Evolutionary conservation across 2,329 filamentous ascomycete genomes (phyloP).

Genomic region (Cercospora sojina): DNA sequence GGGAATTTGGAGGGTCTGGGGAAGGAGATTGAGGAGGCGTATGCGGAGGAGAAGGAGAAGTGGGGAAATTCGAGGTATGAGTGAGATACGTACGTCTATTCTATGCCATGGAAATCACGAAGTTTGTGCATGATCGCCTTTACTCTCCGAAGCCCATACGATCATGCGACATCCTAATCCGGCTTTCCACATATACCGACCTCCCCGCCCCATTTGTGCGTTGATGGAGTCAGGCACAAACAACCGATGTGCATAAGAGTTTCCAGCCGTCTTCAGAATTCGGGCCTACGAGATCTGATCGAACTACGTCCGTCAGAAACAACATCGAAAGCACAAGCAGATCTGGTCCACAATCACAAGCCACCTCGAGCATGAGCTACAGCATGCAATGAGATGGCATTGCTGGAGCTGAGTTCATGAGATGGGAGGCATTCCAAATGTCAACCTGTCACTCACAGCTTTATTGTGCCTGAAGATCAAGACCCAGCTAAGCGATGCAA

Average conservation of each 20-base stretch:
- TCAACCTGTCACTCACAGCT: neutral
- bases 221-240: neutral
- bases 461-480: neutral
- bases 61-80: conserved; percentile 13
- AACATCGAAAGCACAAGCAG: neutral
- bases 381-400: neutral
- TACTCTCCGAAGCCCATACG: too few relatives aligned
- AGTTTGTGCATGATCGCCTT: neutral
- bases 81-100: neutral
- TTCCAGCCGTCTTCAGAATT: neutral
- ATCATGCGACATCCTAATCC: neutral
- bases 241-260: neutral
- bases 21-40: conserved; percentile 14
- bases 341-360: neutral
- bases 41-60: conserved; percentile 42
- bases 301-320: neutral
- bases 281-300: neutral
- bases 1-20: conserved; percentile 5
- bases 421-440: too few relatives aligned
- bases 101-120: neutral
- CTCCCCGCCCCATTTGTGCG: neutral
- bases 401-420: neutral
- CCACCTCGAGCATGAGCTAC: neutral
- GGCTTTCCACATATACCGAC: neutral
- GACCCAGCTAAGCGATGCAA: neutral